Conservation (phyloP, 2,329 filamentous ascomycete genomes). For the Penicillium griseofulvum region DNA sequence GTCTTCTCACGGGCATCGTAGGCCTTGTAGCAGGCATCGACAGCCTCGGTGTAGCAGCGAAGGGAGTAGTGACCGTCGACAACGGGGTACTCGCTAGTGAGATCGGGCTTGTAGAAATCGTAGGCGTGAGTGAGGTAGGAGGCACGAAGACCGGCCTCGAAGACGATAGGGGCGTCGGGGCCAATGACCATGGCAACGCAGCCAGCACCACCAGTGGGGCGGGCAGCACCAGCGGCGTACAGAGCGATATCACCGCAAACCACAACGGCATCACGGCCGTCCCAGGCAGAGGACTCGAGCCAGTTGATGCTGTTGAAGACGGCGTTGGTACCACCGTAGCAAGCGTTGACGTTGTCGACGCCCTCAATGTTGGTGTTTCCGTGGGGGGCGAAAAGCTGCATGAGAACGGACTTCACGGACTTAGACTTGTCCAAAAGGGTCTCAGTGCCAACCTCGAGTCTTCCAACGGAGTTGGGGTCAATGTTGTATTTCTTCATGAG, state of each 20-base stretch:
- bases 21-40: slow-evolving; percentile 77
- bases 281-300: slow-evolving; percentile 84
- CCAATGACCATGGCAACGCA: slow-evolving; percentile 76
- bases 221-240: slow-evolving; percentile 78
- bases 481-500: slow-evolving; percentile 81
- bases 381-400: slow-evolving; percentile 71
- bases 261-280: slow-evolving; percentile 76
- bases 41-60: slow-evolving; percentile 76
- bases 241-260: slow-evolving; percentile 80
- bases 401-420: slow-evolving; percentile 83
- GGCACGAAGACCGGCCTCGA: slow-evolving; percentile 76
- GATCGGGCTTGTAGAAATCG: slow-evolving; percentile 87
- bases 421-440: slow-evolving; percentile 87
- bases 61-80: slow-evolving; percentile 82
- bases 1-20: slow-evolving; percentile 72
- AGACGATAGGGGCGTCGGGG: slow-evolving; percentile 71
- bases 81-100: slow-evolving; percentile 82
- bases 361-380: slow-evolving; percentile 83
- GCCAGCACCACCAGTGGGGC: slow-evolving; percentile 77
- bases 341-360: slow-evolving; percentile 79
- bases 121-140: slow-evolving; percentile 81
- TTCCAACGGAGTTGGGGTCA: slow-evolving; percentile 73
- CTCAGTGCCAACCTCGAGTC: slow-evolving; percentile 82
- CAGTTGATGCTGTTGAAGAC: slow-evolving; percentile 82
- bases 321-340: slow-evolving; percentile 83